Evolutionary conservation across 208 protist species (phyloP).

Genomic region (Leishmania arabica): DNA sequence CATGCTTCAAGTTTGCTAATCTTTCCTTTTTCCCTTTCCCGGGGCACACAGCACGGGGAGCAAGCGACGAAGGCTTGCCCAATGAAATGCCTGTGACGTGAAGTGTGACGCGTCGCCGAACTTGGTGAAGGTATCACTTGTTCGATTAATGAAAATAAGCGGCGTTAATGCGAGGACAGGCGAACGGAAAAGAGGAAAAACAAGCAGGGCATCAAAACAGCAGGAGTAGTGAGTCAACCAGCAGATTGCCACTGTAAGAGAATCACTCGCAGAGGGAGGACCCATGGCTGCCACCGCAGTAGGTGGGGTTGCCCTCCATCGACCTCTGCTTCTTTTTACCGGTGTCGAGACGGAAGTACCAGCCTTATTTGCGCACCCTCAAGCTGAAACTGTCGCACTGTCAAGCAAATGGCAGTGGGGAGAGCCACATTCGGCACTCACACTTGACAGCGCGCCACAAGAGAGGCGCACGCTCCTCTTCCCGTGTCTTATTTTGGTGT

Average conservation of each 20-base stretch:
- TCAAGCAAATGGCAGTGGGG: background rate
- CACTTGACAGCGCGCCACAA: background rate
- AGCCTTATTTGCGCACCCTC: background rate
- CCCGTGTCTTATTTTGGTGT: background rate
- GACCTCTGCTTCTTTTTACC: background rate
- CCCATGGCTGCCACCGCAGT: background rate
- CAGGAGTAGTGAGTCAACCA: background rate
- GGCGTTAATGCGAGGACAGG: background rate
- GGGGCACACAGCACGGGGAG: background rate
- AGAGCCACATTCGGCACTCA: background rate
- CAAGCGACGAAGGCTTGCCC: background rate
- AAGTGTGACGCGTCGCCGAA: background rate
- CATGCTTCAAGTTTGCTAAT: slow-evolving; percentile 10
- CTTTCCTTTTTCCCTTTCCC: too few relatives aligned
- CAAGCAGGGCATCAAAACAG: background rate
- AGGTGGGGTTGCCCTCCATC: background rate
- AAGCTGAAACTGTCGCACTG: background rate
- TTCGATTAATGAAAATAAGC: background rate
- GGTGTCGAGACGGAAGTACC: background rate
- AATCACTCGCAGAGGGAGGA: background rate
- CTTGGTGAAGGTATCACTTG: background rate
- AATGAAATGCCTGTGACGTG: background rate
- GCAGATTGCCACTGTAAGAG: background rate
- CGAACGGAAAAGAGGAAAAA: background rate
- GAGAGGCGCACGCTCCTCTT: background rate